Percentiles rank a stretch among this genome's conserved stretches.
Evolutionary conservation across 352 stramenopile species (phyloP).

Genomic region (Hyphochytrium catenoides): DNA sequence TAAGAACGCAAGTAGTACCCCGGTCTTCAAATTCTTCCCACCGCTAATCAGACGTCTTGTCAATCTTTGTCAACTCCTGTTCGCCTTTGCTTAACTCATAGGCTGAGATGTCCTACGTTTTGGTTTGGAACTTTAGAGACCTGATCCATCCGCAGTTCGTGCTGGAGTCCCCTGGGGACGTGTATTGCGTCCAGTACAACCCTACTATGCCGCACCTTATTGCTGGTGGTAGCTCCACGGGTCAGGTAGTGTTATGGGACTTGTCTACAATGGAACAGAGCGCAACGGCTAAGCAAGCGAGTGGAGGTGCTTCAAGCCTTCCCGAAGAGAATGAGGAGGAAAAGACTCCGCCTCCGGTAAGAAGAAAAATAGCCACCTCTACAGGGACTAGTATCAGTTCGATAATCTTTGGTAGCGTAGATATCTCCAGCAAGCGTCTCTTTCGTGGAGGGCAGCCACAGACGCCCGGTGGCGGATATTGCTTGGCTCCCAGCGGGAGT

Average conservation of each 20-base stretch:
- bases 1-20: background rate
- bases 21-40: background rate
- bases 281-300: slow-evolving; percentile 28
- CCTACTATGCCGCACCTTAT: slow-evolving; percentile 52
- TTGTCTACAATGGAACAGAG: slow-evolving; percentile 41
- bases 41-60: too few species aligned
- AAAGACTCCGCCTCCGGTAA: too few species aligned
- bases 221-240: slow-evolving; percentile 46
- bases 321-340: slow-evolving; percentile 3
- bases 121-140: slow-evolving; percentile 81
- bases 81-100: slow-evolving; percentile 34
- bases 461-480: slow-evolving; percentile 55
- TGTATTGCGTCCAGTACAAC: slow-evolving; percentile 67
- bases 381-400: too few species aligned
- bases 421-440: too few species aligned
- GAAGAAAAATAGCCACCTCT: too few species aligned
- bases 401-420: too few species aligned
- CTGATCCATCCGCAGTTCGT: slow-evolving; percentile 79
- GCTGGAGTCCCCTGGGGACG: slow-evolving; percentile 68
- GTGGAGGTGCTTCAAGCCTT: too few species aligned
- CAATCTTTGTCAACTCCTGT: too few species aligned
- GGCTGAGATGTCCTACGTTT: slow-evolving; percentile 59
- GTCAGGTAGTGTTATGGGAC: slow-evolving; percentile 75
- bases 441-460: slow-evolving; percentile 61
- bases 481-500: slow-evolving; percentile 51